Percentiles rank a stretch among this genome's conserved stretches.
Evolutionary conservation across 768 basidiomycete species (phyloP).

Genomic region (Boletus fagicola): DNA sequence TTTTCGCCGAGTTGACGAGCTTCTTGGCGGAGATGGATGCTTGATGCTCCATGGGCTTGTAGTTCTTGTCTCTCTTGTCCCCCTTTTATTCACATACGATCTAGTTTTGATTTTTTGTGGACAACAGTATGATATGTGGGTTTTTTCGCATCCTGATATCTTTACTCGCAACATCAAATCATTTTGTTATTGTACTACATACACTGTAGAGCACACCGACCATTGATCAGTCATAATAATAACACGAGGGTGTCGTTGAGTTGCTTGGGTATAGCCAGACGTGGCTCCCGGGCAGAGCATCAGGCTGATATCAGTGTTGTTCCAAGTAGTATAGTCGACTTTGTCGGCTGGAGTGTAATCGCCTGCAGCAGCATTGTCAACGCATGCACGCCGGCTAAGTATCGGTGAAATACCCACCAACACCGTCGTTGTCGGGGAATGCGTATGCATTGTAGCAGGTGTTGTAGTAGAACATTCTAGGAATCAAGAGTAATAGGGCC

Average conservation of each 20-base stretch:
- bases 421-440: too few species aligned
- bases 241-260: background rate
- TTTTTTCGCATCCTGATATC: background rate
- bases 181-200: background rate
- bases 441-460: too few species aligned
- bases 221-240: background rate
- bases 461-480: too few species aligned
- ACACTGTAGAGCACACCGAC: background rate
- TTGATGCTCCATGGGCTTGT: background rate
- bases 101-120: background rate
- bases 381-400: too few species aligned
- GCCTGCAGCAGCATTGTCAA: too few species aligned
- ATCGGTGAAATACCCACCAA: too few species aligned
- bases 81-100: background rate
- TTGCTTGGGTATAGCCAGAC: conserved; percentile 5
- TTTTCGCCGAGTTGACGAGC: background rate
- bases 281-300: background rate
- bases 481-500: background rate
- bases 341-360: too few species aligned
- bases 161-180: background rate
- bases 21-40: background rate
- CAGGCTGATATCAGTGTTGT: too few species aligned
- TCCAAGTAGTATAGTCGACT: too few species aligned
- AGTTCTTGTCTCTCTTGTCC: background rate
- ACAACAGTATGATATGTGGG: background rate